These are phyloP conservation scores for Hammondia hammondi DNA, from an alignment of 169 alveolate genomes.

Conservation along the genomic window DNA sequence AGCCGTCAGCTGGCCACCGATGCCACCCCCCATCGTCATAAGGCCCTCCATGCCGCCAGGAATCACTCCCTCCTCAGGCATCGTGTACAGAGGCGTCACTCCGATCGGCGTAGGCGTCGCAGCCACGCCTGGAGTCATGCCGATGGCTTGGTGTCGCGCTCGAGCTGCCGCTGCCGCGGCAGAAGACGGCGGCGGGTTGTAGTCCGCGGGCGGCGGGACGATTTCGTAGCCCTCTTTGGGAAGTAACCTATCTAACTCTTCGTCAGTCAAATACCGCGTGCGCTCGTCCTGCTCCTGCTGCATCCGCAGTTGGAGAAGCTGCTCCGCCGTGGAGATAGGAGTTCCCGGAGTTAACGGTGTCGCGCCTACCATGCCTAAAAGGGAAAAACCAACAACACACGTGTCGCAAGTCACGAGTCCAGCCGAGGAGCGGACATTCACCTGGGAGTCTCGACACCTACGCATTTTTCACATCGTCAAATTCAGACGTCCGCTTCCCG, in stretches of 20 bases:
- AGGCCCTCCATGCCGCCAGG: conserved; percentile 39
- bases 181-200: conserved; percentile 76
- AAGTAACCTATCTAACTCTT: conserved; percentile 93
- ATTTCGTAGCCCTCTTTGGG: conserved; percentile 94
- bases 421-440: neutral
- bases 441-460: neutral
- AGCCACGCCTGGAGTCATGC: conserved; percentile 70
- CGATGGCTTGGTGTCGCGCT: conserved; percentile 63
- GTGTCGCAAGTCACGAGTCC: no score
- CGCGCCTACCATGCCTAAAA: conserved; percentile 60
- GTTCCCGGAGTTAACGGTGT: conserved; percentile 74
- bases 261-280: conserved; percentile 91
- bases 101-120: conserved; percentile 76
- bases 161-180: conserved; percentile 71
- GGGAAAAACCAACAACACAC: neutral
- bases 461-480: neutral
- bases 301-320: conserved; percentile 70
- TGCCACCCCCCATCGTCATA: conserved; percentile 45
- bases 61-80: conserved; percentile 83
- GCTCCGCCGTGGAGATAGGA: conserved; percentile 69
- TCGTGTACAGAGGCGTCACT: conserved; percentile 82
- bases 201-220: conserved; percentile 91
- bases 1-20: conserved; percentile 56
- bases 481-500: neutral
- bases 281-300: conserved; percentile 78